Percentiles rank a stretch among this genome's conserved stretches.
Conservation (phyloP, 352 stramenopile species). For the Pythium dissotocum region DNA sequence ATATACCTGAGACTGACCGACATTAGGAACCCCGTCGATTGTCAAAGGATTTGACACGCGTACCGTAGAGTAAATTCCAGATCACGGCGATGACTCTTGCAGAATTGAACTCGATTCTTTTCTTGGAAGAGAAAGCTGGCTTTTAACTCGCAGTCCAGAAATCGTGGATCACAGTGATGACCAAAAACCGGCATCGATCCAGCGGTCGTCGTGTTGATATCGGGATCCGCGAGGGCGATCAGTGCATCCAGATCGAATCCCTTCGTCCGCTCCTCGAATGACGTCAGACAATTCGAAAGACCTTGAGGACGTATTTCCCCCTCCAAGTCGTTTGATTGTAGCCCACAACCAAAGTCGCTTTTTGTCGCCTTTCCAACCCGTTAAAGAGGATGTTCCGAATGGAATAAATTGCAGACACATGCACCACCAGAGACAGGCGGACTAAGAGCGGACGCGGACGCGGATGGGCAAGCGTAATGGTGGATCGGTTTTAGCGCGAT, state of each 20-base stretch:
- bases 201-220: slow-evolving; percentile 13
- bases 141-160: background rate
- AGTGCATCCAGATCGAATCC: slow-evolving; percentile 1
- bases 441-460: background rate
- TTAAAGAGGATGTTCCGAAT: slow-evolving; percentile 5
- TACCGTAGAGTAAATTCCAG: background rate
- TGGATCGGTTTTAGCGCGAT: background rate
- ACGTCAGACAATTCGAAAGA: slow-evolving; percentile 13
- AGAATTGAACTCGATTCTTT: background rate
- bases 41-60: background rate
- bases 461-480: background rate
- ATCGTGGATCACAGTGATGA: too few species aligned
- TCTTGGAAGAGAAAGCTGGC: background rate
- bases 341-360: background rate
- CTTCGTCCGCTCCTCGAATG: slow-evolving; percentile 1
- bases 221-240: background rate
- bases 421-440: slow-evolving; percentile 1
- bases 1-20: background rate
- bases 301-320: slow-evolving; percentile 7
- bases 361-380: background rate
- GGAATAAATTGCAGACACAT: background rate
- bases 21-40: background rate
- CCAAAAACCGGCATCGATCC: too few species aligned
- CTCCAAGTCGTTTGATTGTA: background rate
- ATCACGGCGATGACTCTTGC: background rate